Base-by-base conservation (phyloP, 2,329 filamentous ascomycete genomes). In the Nemania sp. region DNA sequence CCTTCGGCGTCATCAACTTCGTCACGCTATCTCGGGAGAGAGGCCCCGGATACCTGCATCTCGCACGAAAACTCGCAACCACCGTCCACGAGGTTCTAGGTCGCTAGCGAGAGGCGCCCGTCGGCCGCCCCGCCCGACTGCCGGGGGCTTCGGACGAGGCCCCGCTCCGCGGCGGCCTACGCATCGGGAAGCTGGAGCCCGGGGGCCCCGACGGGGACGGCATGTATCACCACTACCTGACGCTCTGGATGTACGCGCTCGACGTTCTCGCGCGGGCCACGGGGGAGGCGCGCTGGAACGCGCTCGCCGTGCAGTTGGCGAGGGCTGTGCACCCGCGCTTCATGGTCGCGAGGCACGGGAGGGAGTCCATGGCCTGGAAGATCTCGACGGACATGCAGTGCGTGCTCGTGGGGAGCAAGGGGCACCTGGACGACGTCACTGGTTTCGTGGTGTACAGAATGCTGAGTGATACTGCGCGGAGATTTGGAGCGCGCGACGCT, bases 211-310 rank as follows among this genome's bases (percentile, higher is more conserved):
- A 59, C 5, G 43, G 56, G 2, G 56, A 59, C 34, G 56, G 56
- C 9, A 59, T 59, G 56, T 59, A 59, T 13, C 56, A 59, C 37
- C 56, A 59, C 37, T 59, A 59, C 37, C 37, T 59, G 10, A 59
- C 56, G 37, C 45, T 59, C 5, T 59, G 56, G 56, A 54, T 59
- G 56, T 59, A 54, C 11, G 56, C 56, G 21, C 50, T 59, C 6
- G 50, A 59, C 5, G 56, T 59, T 13, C 25, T 59, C 1, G 50
- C 56, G 21, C 50, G 45, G 12, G 56, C 43, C 13, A 54, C 56
- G n/a, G 43, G 45, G 1, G 56, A 59, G 46, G 39, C 46, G 29
- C 46, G 29, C 11, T 59, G 56, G 56, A 59, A 49, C n/a, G 13
- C 35, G 0, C 50, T 59, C 13, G 56, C 56, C 15, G 43, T 59